phyloP scores from a whole-genome alignment of 768 basidiomycete genomes.

The Harrya chromipes region DNA sequence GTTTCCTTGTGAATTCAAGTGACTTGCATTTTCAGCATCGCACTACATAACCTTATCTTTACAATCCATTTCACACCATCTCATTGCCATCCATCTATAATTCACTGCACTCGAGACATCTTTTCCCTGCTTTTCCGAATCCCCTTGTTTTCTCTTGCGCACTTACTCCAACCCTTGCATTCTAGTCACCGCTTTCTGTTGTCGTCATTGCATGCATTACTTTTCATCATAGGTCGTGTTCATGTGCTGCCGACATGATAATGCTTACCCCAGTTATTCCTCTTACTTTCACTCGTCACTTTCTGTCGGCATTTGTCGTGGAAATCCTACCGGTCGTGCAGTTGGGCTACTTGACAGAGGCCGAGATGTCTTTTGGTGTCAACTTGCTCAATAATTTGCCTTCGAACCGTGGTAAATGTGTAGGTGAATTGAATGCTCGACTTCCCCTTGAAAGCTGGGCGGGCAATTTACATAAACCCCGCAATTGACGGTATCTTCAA shows the following conservation, averaged over 20 bases:
- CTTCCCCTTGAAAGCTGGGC: too few species aligned
- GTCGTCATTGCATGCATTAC: constrained; percentile 10
- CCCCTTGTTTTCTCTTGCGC: background rate
- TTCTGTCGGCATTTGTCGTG: too few species aligned
- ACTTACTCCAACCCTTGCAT: background rate
- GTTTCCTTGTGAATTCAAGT: background rate
- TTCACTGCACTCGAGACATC: background rate
- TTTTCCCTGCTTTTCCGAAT: background rate
- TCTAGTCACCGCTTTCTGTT: constrained; percentile 2
- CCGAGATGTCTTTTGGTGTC: too few species aligned
- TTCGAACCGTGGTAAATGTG: too few species aligned
- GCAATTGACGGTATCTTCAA: too few species aligned
- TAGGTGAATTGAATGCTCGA: too few species aligned
- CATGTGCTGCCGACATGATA: constrained; percentile 8
- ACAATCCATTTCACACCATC: background rate
- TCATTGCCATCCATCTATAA: background rate
- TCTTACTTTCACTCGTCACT: too few species aligned
- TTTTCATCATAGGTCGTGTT: constrained; percentile 1
- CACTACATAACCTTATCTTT: constrained; percentile 16
- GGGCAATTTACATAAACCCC: too few species aligned
- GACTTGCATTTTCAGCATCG: constrained; percentile 16
- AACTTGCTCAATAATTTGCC: too few species aligned
- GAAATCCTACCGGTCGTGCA: too few species aligned
- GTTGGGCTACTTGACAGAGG: too few species aligned
- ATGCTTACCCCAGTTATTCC: constrained; percentile 3